Evolutionary conservation across 129 eudicot genomes (phyloP).

Genomic region (Oenanthe sinensis): DNA sequence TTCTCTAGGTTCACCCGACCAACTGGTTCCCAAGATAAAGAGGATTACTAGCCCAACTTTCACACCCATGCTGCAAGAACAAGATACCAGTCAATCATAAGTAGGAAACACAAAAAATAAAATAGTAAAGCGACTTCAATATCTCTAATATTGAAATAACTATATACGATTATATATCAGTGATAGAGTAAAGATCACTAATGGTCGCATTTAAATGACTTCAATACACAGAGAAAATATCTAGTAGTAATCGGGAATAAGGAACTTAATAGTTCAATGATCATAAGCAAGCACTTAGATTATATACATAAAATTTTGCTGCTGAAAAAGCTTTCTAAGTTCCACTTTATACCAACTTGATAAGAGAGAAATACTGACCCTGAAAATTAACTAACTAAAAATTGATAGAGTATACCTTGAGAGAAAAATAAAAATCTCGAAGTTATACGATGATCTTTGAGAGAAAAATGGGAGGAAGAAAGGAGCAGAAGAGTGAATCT

Average conservation of each 20-base stretch:
- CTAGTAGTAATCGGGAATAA: too few species aligned
- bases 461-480: not conserved
- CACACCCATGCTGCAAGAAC: constrained; percentile 48
- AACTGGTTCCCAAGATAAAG: constrained; percentile 38
- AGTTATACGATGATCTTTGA: not conserved
- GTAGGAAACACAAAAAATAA: not conserved
- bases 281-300: not conserved
- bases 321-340: not conserved
- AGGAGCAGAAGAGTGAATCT: not conserved
- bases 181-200: not conserved
- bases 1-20: constrained; percentile 55
- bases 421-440: not conserved
- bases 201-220: not conserved
- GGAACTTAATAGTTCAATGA: too few species aligned
- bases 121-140: not conserved
- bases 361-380: not conserved
- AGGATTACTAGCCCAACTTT: constrained; percentile 46
- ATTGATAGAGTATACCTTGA: not conserved
- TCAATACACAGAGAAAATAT: too few species aligned
- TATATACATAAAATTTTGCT: not conserved
- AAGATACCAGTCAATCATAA: not conserved
- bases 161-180: not conserved
- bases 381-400: not conserved
- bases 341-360: not conserved
- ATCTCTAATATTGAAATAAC: not conserved